Evolutionary conservation across 2,329 filamentous ascomycete genomes (phyloP).

Genomic region (Arthrobotrys pseudoclavata): DNA sequence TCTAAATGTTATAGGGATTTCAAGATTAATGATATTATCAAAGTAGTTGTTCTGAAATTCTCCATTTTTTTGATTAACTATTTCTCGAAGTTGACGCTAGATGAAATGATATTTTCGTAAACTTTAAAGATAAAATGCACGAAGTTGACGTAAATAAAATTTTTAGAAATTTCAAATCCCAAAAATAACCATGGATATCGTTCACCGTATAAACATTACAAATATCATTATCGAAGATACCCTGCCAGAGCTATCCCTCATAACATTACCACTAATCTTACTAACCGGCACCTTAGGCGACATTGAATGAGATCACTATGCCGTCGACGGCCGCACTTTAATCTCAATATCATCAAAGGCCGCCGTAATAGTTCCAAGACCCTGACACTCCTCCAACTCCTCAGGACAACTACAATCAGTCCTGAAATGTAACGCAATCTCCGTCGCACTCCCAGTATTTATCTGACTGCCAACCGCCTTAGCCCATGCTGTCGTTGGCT

Average conservation of each 20-base stretch:
- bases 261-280: background rate
- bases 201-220: background rate
- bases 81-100: too few relatives aligned
- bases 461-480: slow-evolving; percentile 1
- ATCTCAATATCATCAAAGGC: slow-evolving; percentile 28
- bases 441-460: background rate
- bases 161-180: background rate
- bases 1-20: too few relatives aligned
- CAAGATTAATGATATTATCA: too few relatives aligned
- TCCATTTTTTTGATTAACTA: too few relatives aligned
- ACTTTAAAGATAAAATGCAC: too few relatives aligned
- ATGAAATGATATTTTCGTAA: too few relatives aligned
- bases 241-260: background rate
- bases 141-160: too few relatives aligned
- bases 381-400: background rate
- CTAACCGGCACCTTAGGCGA: background rate
- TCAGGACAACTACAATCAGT: slow-evolving; percentile 12
- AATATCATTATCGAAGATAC: background rate
- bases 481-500: background rate
- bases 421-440: slow-evolving; percentile 2
- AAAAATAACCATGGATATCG: background rate
- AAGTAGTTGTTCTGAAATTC: too few relatives aligned
- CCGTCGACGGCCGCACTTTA: background rate
- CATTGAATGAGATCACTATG: background rate
- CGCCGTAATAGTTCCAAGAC: background rate